Conservation (phyloP, 2,329 filamentous ascomycete species). For the Arachnomyces sp. region DNA sequence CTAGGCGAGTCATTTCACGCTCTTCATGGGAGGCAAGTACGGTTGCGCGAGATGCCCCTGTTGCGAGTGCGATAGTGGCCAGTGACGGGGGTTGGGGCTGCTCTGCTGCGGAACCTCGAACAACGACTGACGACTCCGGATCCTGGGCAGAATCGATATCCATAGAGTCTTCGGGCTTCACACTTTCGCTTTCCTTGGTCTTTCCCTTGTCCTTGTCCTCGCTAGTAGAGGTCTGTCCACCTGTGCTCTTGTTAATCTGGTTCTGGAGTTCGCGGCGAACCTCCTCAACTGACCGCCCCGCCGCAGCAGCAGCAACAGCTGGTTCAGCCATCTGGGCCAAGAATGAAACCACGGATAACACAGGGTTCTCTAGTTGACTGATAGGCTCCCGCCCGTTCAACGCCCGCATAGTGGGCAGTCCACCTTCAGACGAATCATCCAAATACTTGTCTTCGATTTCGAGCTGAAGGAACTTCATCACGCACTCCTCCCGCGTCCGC, state of each 20-base stretch:
- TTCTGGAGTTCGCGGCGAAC: constrained; percentile 73
- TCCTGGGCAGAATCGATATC: constrained; percentile 44
- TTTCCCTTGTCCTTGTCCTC: constrained; percentile 41
- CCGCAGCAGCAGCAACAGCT: constrained; percentile 80
- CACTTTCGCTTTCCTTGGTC: constrained; percentile 38
- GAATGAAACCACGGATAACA: constrained; percentile 93
- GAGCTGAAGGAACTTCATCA: constrained; percentile 89
- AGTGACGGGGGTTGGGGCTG: constrained; percentile 41
- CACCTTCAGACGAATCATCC: constrained; percentile 60
- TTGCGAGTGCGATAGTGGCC: constrained; percentile 74
- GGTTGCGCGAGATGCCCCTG: constrained; percentile 76
- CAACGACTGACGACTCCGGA: constrained; percentile 19
- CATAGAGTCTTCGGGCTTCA: constrained; percentile 54
- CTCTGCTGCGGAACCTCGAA: constrained; percentile 41
- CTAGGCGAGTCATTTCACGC: constrained; percentile 88
- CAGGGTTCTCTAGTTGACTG: constrained; percentile 86
- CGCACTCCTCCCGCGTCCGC: constrained; percentile 88
- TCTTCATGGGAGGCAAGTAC: constrained; percentile 93
- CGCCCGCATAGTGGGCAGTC: constrained; percentile 60
- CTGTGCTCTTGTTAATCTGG: constrained; percentile 53
- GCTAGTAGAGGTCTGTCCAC: constrained; percentile 52
- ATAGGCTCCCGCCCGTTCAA: constrained; percentile 79
- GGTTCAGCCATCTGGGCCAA: constrained; percentile 86
- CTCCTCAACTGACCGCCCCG: constrained; percentile 77
- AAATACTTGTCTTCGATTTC: constrained; percentile 98